These are phyloP conservation scores for Amanita phalloides DNA, from an alignment of 768 basidiomycete genomes.

Conservation along the genomic window DNA sequence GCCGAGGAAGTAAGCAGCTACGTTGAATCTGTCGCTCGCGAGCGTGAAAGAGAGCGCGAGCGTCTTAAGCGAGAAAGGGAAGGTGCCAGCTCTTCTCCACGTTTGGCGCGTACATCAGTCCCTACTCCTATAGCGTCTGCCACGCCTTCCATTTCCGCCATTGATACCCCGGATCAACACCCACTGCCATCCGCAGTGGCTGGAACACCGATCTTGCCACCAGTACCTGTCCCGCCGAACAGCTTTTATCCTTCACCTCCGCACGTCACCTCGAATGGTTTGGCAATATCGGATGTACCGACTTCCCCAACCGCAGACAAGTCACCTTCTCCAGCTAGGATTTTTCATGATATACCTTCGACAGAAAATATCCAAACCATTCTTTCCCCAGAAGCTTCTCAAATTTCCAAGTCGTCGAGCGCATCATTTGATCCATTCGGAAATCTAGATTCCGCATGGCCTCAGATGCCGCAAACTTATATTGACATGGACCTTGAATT, in stretches of 20 bases:
- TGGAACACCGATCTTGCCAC: constrained; percentile 5
- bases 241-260: constrained; percentile 59
- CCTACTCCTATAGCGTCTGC: constrained; percentile 9
- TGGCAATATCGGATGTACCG: constrained; percentile 11
- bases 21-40: constrained; percentile 66
- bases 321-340: constrained; percentile 2
- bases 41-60: constrained; percentile 71
- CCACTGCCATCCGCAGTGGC: not conserved
- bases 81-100: constrained; percentile 26
- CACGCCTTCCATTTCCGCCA: constrained; percentile 1
- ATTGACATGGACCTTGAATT: constrained; percentile 45
- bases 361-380: constrained; percentile 9
- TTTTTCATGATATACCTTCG: constrained; percentile 7
- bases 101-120: constrained; percentile 15
- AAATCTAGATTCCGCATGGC: constrained; percentile 28
- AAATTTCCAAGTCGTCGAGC: constrained; percentile 12
- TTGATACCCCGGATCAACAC: not conserved
- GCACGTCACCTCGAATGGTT: constrained; percentile 27
- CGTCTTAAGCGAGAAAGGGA: constrained; percentile 60
- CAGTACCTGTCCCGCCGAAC: constrained; percentile 16
- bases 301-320: constrained; percentile 16
- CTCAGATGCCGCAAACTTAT: constrained; percentile 21
- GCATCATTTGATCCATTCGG: constrained; percentile 32
- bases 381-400: constrained; percentile 4
- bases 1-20: constrained; percentile 57